Evolutionary conservation across 805 yeast genomes (phyloP), one percentile per base, ranked within the genome.

Genomic region (Wickerhamiella allomyrinae): DNA sequence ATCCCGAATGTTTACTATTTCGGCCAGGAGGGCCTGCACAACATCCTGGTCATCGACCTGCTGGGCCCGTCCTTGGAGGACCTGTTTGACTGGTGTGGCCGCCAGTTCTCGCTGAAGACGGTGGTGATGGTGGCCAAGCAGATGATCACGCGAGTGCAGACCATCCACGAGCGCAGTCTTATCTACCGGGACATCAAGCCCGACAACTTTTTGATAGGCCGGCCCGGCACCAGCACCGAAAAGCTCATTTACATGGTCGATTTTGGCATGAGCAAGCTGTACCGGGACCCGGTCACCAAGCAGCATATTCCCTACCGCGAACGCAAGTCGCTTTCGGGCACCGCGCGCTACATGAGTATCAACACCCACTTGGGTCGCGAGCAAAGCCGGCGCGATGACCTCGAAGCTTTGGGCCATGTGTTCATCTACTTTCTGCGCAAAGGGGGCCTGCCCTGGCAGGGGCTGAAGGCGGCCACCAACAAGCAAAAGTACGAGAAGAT

Each of bases 391-490:
- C 73, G 98, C 55, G 98, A 91, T 58, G 98, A 91, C 63, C 72
- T 91, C 57, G 98, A 91, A 66, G 84, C 94, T 43, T 70, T 91
- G 57, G 98, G 96, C 25, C 96, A 91, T 61, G 98, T 91, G 7
- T 85, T 91, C 57, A 82, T 91, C 68, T 91, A 91, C 64, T 91
- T 91, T 62, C 63, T 89, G 50, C 48, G 53, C 29, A 29, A 39
- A 14, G 98, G 98, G 37, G 83, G 84, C 45, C 69, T 91, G 56
- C 98, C 98, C 48, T 91, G 98, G 98, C 98, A 91, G 68, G 98
- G 98, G 20, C 70, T 91, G 52, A 89, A 91, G 62, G 98, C 98
- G 6, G 95, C 95, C 50, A 87, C 95, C 33, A 91, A 91, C 69
- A 89, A 91, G 65, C 95, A 85, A 56, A 91, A 91, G 65, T 91